phyloP scores from a whole-genome alignment of 2,329 filamentous ascomycete species.

The Chlorencoelia australis region DNA sequence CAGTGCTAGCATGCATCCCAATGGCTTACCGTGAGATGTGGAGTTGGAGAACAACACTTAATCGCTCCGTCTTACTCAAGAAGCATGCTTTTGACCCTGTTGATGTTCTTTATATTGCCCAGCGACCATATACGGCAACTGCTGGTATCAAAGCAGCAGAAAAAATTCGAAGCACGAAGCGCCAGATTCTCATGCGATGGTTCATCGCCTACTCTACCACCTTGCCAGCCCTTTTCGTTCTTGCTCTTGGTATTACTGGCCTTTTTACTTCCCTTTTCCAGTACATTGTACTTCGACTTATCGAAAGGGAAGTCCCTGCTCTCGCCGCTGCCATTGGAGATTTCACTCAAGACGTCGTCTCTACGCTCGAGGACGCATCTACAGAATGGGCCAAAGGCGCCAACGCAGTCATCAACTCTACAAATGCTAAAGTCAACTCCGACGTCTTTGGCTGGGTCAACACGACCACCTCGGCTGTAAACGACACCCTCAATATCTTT shows the following conservation, averaged over 20 bases:
- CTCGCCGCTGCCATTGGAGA: slow-evolving; percentile 53
- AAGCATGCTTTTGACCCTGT: slow-evolving; percentile 64
- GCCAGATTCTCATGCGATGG: slow-evolving; percentile 57
- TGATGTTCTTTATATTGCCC: slow-evolving; percentile 82
- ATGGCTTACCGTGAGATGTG: slow-evolving; percentile 76
- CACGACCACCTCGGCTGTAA: slow-evolving; percentile 72
- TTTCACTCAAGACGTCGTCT: slow-evolving; percentile 56
- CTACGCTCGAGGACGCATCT: slow-evolving; percentile 52
- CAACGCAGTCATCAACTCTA: slow-evolving; percentile 48
- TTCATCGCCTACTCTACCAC: slow-evolving; percentile 60
- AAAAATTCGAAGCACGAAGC: slow-evolving; percentile 48
- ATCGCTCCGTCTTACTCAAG: slow-evolving; percentile 56
- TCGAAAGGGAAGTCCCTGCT: slow-evolving; percentile 54
- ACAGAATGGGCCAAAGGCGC: slow-evolving; percentile 52
- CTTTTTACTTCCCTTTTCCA: slow-evolving; percentile 59
- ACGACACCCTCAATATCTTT: slow-evolving; percentile 76
- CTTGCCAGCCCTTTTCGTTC: slow-evolving; percentile 55
- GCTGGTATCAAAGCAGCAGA: slow-evolving; percentile 61
- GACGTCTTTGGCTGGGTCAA: slow-evolving; percentile 82
- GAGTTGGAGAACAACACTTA: slow-evolving; percentile 63
- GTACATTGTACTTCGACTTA: slow-evolving; percentile 50
- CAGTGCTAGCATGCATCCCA: slow-evolving; percentile 62
- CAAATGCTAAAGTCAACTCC: slow-evolving; percentile 66
- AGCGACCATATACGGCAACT: slow-evolving; percentile 65
- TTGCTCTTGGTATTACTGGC: slow-evolving; percentile 56